Base-by-base conservation (phyloP, 208 protist species). In the Leishmania guyanensis region DNA sequence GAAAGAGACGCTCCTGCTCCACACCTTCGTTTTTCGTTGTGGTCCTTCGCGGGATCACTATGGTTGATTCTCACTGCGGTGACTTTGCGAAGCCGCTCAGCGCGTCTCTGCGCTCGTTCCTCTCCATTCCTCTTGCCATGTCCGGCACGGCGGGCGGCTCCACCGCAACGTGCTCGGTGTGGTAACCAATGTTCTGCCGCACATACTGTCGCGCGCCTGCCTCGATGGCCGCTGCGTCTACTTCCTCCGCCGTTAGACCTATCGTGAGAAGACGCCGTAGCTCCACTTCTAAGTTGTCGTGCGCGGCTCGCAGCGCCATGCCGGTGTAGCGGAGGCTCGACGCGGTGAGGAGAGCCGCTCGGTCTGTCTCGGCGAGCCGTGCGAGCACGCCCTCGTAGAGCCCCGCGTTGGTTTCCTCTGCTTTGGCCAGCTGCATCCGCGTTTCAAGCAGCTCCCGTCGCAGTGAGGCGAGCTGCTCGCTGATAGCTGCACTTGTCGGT, bases 151-250 rank as follows among this genome's bases (percentile, higher is more conserved):
- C 79, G 0, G 87, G 60, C 22, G 90, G 84, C 74, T 89, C 86
- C 50, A 80, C 79, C 29, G 81, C 78, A 26, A 91, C 89, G 69
- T 91, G 84, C 78, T 90, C 84, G n/a, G 82, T 90, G 78, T 92
- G 90, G 79, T 90, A 95, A 43, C 87, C 94, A 54, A 97, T 91
- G 78, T 96, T 97, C 39, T 85, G 76, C 29, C 94, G 87, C 39
- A 97, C 84, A 81, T 92, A 93, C 60, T 95, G 90, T 36, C 92
- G 84, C 33, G 94, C 86, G 5, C 89, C 91, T 9, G 89, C 89
- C 79, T 96, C 92, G 53, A 97, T 87, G 16, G 94, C 94, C 5
- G 91, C 92, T 2, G 69, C 74, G 20, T 95, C 92, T 4, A 93
- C 83, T 39, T 88, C 90, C 3, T 81, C 89, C 39, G 75, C 78